These are phyloP conservation scores for Crithidia fasciculata DNA, from an alignment of 208 protist genomes.

Conservation along the genomic window DNA sequence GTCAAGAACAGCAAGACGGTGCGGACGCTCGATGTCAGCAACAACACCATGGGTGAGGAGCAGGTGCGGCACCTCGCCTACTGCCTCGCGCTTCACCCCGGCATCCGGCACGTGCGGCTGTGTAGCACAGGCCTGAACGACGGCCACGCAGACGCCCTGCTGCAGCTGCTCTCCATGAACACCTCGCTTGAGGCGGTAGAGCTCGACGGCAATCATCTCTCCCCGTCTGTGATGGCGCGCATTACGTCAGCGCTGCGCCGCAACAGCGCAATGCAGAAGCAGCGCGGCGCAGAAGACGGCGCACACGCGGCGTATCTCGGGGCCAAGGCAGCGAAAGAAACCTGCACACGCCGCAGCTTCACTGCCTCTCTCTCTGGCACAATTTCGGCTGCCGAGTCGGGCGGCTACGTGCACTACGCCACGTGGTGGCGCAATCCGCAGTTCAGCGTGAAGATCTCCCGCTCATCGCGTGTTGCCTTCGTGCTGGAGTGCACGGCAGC, in stretches of 20 bases:
- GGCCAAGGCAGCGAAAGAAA: conserved; percentile 2
- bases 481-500: conserved; percentile 36
- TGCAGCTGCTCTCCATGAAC: conserved; percentile 75
- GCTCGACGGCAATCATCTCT: conserved; percentile 64
- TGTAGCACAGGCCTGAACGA: conserved; percentile 73
- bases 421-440: conserved; percentile 91
- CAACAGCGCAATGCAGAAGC: conserved; percentile 21
- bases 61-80: conserved; percentile 83
- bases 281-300: conserved; percentile 17
- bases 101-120: conserved; percentile 55
- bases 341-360: conserved; percentile 15
- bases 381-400: conserved; percentile 52
- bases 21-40: conserved; percentile 68
- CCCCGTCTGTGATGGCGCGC: conserved; percentile 30
- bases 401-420: conserved; percentile 79
- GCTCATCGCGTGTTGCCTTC: conserved; percentile 48
- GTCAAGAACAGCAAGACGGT: conserved; percentile 84
- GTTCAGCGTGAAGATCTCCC: conserved; percentile 66
- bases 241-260: conserved; percentile 13
- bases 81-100: conserved; percentile 79
- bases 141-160: conserved; percentile 54
- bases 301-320: conserved; percentile 30
- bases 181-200: conserved; percentile 45
- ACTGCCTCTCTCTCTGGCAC: conserved; percentile 40
- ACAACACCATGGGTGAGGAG: conserved; percentile 74